A percentile compares a stretch with the other conserved stretches of the same genome.
phyloP scores from a whole-genome alignment of 1,284 basidiomycete genomes.

The Papiliotrema fonsecae region DNA sequence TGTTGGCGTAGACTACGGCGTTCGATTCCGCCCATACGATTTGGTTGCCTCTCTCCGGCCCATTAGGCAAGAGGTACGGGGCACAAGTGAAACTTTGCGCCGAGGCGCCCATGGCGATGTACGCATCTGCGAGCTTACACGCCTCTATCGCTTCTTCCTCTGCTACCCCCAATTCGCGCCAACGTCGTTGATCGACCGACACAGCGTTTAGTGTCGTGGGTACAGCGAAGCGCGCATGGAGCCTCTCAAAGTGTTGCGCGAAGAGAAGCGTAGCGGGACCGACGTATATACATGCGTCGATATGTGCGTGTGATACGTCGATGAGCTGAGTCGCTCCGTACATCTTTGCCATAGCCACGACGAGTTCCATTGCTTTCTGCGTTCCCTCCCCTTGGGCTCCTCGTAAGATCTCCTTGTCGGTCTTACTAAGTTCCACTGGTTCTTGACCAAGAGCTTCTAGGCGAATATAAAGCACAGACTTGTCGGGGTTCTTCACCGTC shows the following conservation, averaged over 20 bases:
- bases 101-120: neutral
- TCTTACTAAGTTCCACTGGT: neutral
- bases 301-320: neutral
- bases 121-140: constrained; percentile 1
- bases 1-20: neutral
- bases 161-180: neutral
- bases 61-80: neutral
- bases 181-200: constrained; percentile 1
- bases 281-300: constrained; percentile 1
- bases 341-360: constrained; percentile 1
- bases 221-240: neutral
- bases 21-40: constrained; percentile 1
- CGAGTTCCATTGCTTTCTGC: constrained; percentile 1
- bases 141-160: neutral
- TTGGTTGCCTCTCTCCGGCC: neutral
- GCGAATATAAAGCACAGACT: neutral
- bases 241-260: neutral
- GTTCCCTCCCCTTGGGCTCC: neutral
- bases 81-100: constrained; percentile 1
- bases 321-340: neutral
- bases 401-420: neutral
- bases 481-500: neutral
- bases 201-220: constrained; percentile 1
- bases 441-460: neutral
- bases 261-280: neutral